Evolutionary conservation across 192 early-diverging fungal genomes (phyloP), one percentile per base, ranked within the genome.

Genomic region (Mortierella claussenii): DNA sequence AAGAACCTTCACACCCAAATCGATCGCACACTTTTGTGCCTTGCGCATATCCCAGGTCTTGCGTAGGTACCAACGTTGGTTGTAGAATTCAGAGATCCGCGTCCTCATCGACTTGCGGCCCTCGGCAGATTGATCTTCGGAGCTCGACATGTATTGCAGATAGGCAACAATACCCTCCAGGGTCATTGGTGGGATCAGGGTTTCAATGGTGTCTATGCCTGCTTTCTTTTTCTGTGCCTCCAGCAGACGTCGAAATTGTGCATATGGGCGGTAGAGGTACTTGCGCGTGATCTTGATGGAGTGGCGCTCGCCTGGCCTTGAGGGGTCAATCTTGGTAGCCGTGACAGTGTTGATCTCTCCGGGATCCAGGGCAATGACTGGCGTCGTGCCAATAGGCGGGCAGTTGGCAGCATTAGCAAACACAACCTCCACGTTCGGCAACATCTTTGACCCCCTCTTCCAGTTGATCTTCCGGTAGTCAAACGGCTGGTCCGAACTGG

Each of bases 261-360:
- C n/a, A 23, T 21, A 23, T 15, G 46, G 46, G 10, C 46, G 5
- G 46, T 48, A 48, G 6, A 48, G n/a, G 46, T 15, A 48, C 13
- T 8, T 15, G 7, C 46, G 13, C 6, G 11, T 6, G 18, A 48
- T 23, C 6, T 5, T 15, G 21, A 20, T 15, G 46, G n/a, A 21
- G 13, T 20, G 18, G 13, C 46, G 13, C 6, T 15, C 46, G 6
- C n/a, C 6, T 6, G 46, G 18, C 46, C n/a, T 6, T n/a, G 5
- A 5, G 5, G n/a, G 46, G 21, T 48, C n/a, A 6, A 48, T 7
- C 8, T 8, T 20, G 7, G n/a, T 23, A 15, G 6, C 24, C n/a
- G 32, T 36, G 31, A 54, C 34, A 4, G 52, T 31, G 31, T 54
- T 24, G 4, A n/a, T 21, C 52, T 54, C 52, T 10, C 52, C 52